Evolutionary conservation across 306 rosid genomes (phyloP).

Genomic region (Hippophae rhamnoides): DNA sequence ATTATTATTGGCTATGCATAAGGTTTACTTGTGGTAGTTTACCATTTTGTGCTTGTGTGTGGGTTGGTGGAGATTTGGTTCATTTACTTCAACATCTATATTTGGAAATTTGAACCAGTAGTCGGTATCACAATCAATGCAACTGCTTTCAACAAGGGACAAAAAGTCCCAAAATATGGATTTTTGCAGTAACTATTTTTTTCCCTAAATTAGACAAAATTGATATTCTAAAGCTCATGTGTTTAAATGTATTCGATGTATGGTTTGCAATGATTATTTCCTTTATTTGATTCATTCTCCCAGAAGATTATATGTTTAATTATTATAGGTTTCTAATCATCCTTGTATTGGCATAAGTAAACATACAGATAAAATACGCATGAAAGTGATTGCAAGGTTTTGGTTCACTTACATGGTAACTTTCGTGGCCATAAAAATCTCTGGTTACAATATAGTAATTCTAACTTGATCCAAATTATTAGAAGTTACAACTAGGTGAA

Average conservation of each 20-base stretch:
- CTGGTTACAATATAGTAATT: not conserved
- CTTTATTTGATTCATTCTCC: not conserved
- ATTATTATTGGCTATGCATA: no score
- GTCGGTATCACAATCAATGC: no score
- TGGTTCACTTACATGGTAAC: not conserved
- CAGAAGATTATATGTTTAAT: not conserved
- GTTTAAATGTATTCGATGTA: not conserved
- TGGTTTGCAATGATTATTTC: not conserved
- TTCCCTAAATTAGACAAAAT: not conserved
- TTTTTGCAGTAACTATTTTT: not conserved
- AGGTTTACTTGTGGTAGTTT: no score
- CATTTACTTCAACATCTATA: no score
- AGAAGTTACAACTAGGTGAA: not conserved
- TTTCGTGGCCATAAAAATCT: no score
- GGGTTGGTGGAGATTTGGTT: no score
- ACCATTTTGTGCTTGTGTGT: no score
- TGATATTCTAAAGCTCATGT: not conserved
- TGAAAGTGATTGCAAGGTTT: not conserved
- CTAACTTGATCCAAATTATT: not conserved
- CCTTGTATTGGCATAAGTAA: not conserved
- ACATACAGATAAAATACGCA: not conserved
- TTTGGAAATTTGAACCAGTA: no score
- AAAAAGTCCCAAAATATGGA: no score
- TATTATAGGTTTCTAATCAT: not conserved
- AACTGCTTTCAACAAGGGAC: no score